A percentile compares a stretch with the other conserved stretches of the same genome.
phyloP scores from a whole-genome alignment of 345 rosid species.

The Mallotus nudiflorus region DNA sequence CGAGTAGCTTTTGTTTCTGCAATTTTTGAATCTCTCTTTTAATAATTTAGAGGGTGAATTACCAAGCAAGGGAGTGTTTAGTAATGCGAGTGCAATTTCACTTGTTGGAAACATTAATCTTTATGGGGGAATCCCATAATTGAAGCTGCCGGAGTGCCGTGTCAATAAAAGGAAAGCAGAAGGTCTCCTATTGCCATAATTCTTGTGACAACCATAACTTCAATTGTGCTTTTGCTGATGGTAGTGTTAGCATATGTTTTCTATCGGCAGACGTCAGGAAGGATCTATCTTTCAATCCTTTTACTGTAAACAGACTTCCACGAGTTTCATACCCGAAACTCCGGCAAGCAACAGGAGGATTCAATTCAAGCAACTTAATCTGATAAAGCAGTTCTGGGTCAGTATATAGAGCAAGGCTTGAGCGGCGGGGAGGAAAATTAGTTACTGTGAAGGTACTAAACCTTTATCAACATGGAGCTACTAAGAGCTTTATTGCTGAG shows the following conservation, averaged over 20 bases:
- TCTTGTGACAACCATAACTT: too few species aligned
- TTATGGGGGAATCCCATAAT: slow-evolving; percentile 16
- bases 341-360: background rate
- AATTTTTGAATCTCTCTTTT: slow-evolving; percentile 8
- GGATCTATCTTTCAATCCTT: background rate
- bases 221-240: too few species aligned
- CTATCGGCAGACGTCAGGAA: too few species aligned
- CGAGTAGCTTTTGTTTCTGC: background rate
- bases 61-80: slow-evolving; percentile 10
- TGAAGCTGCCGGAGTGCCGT: too few species aligned
- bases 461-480: slow-evolving; percentile 5
- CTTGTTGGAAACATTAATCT: slow-evolving; percentile 8
- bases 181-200: too few species aligned
- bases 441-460: slow-evolving; percentile 16
- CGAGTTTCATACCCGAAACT: too few species aligned
- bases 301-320: too few species aligned
- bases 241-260: too few species aligned
- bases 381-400: background rate
- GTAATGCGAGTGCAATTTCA: background rate
- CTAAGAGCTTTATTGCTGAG: slow-evolving; percentile 11
- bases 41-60: slow-evolving; percentile 20
- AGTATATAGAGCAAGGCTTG: slow-evolving; percentile 2
- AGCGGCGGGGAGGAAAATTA: background rate
- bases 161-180: too few species aligned
- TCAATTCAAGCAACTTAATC: background rate